Conservation (phyloP, 164 flowering plant species). For the Cinnamomum chago region DNA sequence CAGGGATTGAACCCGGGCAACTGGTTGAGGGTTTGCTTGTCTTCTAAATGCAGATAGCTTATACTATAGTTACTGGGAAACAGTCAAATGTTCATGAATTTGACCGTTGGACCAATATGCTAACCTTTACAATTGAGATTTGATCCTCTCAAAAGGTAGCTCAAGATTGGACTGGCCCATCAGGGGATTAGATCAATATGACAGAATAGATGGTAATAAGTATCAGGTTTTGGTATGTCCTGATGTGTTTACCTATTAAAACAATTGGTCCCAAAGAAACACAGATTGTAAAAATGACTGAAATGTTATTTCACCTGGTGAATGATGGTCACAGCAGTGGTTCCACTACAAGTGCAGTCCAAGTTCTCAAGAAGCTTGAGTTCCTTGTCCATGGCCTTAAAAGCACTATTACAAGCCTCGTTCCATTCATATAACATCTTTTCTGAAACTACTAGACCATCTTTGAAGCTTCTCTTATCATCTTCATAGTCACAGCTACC, state of each 20-base stretch:
- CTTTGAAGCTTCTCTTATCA: slow-evolving; percentile 4
- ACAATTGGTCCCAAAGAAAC: too few species aligned
- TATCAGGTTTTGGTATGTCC: too few species aligned
- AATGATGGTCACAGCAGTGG: slow-evolving; percentile 68
- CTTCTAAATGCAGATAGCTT: too few species aligned
- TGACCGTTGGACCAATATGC: too few species aligned
- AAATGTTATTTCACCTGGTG: slow-evolving; percentile 45
- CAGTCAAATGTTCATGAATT: too few species aligned
- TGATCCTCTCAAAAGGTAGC: background rate
- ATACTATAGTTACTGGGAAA: too few species aligned
- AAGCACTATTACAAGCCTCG: slow-evolving; percentile 52
- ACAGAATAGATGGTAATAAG: background rate
- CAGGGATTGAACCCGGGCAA: too few species aligned
- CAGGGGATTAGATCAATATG: background rate
- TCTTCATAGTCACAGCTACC: background rate
- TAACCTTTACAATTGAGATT: background rate
- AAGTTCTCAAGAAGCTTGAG: slow-evolving; percentile 55
- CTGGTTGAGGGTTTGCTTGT: too few species aligned
- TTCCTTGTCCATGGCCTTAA: slow-evolving; percentile 79
- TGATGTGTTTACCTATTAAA: too few species aligned
- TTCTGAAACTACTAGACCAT: slow-evolving; percentile 13
- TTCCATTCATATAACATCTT: slow-evolving; percentile 42
- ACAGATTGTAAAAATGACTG: background rate
- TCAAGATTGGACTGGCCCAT: background rate
- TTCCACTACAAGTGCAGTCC: slow-evolving; percentile 69